Evolutionary conservation across 2,329 filamentous ascomycete species (phyloP), one percentile per base, ranked within the genome.

Genomic region (Hymenoscyphus fructigenus): DNA sequence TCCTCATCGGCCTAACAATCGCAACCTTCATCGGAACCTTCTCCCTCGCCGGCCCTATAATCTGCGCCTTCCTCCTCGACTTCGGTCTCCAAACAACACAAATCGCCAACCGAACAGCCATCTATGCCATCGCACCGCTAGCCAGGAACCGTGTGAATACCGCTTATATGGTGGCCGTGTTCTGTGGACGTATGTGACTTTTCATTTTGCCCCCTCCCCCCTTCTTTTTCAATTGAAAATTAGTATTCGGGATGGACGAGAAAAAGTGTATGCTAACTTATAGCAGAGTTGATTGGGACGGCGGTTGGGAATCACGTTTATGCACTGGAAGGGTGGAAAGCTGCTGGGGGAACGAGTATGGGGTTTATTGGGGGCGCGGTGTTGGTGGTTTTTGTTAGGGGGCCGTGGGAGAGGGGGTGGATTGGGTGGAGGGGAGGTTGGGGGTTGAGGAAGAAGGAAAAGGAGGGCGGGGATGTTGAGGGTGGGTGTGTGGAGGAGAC

Each of bases 91-190:
- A 93, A 76, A 90, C 87, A 0, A 82, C 85, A 0, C 90, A 93
- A 74, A 90, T 92, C 36, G 89, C 89, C 1, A 93, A 93, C 71
- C 80, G 91, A 0, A 82, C 83, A 0, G 83, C 85, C 3, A 90
- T 95, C 23, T 93, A 91, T 70, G 78, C 80, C 1, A 86, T 94
- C 26, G 88, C 90, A 61, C 87, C 91, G 0, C 88, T 86, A 66
- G 88, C 88, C 0, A 79, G 90, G 4, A 95, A 93, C 76, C 78
- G 91, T 3, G 84, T 94, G 28, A 95, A 95, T 74, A 93, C 91
- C 0, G 90, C 88, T 0, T 95, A 92, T 72, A 95, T 94, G 91
- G 83, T 93, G 0, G 82, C 84, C 7, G 87, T 85, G 0, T 94
- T 94, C 72, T 86, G 84, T 32, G 91, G 91, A 0, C 91, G n/a